A percentile compares a stretch with the other conserved stretches of the same genome.
These are phyloP conservation scores for Zizania palustris DNA, from an alignment of 202 grass and related monocot species.

Conservation along the genomic window DNA sequence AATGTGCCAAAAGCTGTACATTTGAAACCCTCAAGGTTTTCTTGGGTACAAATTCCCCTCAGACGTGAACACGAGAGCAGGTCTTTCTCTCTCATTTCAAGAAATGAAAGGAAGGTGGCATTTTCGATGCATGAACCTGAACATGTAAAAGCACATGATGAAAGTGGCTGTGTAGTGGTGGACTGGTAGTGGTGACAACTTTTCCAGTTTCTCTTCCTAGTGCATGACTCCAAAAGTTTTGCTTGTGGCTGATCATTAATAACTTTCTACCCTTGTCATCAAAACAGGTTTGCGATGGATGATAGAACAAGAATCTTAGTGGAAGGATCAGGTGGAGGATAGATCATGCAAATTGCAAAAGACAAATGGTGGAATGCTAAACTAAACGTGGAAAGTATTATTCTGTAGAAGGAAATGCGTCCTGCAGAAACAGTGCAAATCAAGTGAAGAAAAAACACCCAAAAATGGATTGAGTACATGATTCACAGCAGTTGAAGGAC, in stretches of 20 bases:
- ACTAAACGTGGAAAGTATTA: background rate
- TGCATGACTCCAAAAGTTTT: conserved; percentile 10
- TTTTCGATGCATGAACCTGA: background rate
- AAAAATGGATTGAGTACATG: background rate
- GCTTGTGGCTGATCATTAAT: conserved; percentile 1
- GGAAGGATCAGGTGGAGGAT: background rate
- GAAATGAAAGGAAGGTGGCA: background rate
- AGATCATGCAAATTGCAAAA: background rate
- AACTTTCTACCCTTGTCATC: background rate
- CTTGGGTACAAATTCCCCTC: background rate
- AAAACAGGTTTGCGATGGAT: conserved; percentile 10
- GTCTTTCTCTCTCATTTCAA: background rate
- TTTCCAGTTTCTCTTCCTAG: conserved; percentile 6
- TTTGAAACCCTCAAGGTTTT: background rate
- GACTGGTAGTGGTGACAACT: conserved; percentile 28
- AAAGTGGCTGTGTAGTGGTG: background rate
- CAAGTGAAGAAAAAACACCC: background rate
- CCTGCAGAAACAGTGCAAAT: background rate
- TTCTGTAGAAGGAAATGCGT: background rate
- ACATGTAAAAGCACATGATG: conserved; percentile 16
- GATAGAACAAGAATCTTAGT: background rate
- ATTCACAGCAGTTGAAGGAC: background rate
- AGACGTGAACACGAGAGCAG: background rate
- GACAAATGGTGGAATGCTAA: background rate
- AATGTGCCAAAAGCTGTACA: background rate